These are phyloP conservation scores for Aspergillus sp. DNA, from an alignment of 2,329 filamentous ascomycete genomes.

Conservation along the genomic window DNA sequence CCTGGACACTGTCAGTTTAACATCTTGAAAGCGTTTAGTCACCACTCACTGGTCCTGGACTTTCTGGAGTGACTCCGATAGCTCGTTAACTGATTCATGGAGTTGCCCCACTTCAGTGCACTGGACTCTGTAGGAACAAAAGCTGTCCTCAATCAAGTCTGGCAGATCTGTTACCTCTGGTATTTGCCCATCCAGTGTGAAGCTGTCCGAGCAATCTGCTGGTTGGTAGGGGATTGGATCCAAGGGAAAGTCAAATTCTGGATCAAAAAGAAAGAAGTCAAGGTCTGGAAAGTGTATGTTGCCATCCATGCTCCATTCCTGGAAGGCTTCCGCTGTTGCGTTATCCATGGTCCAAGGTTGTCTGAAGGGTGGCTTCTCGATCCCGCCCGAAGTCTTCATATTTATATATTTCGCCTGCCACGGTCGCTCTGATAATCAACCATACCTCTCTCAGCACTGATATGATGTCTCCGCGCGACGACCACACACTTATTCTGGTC, in stretches of 20 bases:
- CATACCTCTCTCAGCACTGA: not conserved
- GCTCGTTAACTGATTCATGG: not conserved
- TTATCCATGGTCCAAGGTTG: not conserved
- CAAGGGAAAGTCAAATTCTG: not conserved
- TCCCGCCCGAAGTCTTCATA: not conserved
- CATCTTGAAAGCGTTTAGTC: not conserved
- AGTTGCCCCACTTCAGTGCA: not conserved
- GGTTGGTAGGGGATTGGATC: not conserved
- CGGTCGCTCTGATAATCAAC: not conserved
- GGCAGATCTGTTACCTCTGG: not conserved
- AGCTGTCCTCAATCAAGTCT: not conserved
- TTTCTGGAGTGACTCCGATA: not conserved
- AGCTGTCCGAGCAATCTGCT: not conserved
- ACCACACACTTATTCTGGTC: not conserved
- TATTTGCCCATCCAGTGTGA: not conserved
- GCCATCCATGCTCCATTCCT: not conserved
- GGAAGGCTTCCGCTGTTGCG: not conserved
- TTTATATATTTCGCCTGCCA: not conserved
- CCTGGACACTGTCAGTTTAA: not conserved
- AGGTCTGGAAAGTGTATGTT: not conserved
- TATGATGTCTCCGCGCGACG: not conserved
- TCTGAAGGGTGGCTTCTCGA: not conserved
- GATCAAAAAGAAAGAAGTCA: not conserved
- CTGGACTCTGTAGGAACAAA: not conserved
- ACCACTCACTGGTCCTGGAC: not conserved